Evolutionary conservation across 2,329 filamentous ascomycete species (phyloP).

Genomic region (Exserohilum rostratum): DNA sequence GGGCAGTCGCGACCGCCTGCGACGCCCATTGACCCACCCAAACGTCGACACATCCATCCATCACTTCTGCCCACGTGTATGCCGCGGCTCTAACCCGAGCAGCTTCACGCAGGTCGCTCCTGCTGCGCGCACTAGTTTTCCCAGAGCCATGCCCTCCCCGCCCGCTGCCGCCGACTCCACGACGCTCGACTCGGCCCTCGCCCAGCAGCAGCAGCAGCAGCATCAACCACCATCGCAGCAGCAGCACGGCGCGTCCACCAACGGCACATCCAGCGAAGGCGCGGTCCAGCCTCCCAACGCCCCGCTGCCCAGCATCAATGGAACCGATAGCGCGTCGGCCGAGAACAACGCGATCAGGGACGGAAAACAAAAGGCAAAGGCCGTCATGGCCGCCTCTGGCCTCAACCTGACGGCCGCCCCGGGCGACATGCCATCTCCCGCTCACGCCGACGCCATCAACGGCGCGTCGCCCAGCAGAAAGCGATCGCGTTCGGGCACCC

Average conservation of each 20-base stretch:
- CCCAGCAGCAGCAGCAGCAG: constrained; percentile 24
- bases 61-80: constrained; percentile 26
- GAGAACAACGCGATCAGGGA: constrained; percentile 59
- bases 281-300: constrained; percentile 43
- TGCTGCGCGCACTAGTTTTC: constrained; percentile 33
- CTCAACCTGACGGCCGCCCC: constrained; percentile 43
- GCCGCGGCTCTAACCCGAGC: constrained; percentile 38
- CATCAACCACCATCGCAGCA: constrained; percentile 19
- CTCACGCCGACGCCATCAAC: constrained; percentile 52
- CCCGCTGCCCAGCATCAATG: constrained; percentile 31
- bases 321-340: constrained; percentile 33
- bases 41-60: constrained; percentile 21
- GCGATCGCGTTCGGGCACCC: constrained; percentile 65
- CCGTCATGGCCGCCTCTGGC: constrained; percentile 62
- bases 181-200: constrained; percentile 28
- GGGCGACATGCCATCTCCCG: constrained; percentile 35
- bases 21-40: constrained; percentile 30
- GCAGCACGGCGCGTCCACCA: constrained; percentile 40
- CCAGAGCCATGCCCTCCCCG: constrained; percentile 47
- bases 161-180: constrained; percentile 32
- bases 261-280: constrained; percentile 40
- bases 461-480: constrained; percentile 60
- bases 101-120: constrained; percentile 37
- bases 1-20: constrained; percentile 32
- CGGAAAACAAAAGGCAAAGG: constrained; percentile 66